Evolutionary conservation across 179 eudicot species (phyloP), one percentile per base, ranked within the genome.

Genomic region (Pouteria campechiana): DNA sequence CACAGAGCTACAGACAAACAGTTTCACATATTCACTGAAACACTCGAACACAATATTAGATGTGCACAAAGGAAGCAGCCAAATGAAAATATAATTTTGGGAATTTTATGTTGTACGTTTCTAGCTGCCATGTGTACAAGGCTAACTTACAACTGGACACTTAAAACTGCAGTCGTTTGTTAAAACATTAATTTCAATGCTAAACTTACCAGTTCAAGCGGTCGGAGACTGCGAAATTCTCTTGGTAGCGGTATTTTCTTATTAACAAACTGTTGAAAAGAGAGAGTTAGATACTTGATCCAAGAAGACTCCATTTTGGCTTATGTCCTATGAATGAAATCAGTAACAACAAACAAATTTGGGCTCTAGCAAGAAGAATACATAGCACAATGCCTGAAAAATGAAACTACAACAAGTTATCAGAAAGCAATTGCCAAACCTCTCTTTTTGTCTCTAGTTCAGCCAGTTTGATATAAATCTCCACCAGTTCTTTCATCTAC

Each of bases 401-500:
- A 40, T 2, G 20, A 2, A 30, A 19, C 8, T 44, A 44, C 23
- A n/a, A 21, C 17, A 44, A 16, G 16, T 7, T 11, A 17, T 1
- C 16, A 4, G 24, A 27, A 11, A 15, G 3, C 14, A 28, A 25
- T 28, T 15, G 22, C 47, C 68, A 59, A 56, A 82, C 99, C 84
- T 92, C 99, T 52, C 87, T 64, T 60, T 66, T 92, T 47, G 99
- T 92, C 63, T 92, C 99, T 39, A 92, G 70, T 63, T 92, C 99
- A 36, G 99, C 99, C 44, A 92, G 81, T 72, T 76, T 79, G 59
- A 92, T 92, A 70, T 92, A 92, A 38, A 92, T 71, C 59, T 92
- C 99, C 48, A 87, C 99, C 94, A 92, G 78, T 62, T 86, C 96
- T 60, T 73, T 87, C 94, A 87, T 82, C 99, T 92, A 61, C 15